These are phyloP conservation scores for Spinellus fusiger DNA, from an alignment of 192 early-diverging fungal genomes.

Conservation along the genomic window DNA sequence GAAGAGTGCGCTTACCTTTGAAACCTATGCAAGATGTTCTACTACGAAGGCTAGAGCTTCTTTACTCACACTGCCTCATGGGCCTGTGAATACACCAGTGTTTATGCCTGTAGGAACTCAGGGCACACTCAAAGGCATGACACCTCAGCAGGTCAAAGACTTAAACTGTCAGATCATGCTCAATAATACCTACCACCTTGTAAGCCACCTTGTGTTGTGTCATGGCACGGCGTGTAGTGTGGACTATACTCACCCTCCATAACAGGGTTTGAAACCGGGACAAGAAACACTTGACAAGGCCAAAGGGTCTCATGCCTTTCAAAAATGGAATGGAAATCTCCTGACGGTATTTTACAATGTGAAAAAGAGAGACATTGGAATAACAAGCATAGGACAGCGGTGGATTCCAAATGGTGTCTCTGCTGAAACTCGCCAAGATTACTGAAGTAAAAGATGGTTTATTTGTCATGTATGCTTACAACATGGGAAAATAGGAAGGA, in stretches of 20 bases:
- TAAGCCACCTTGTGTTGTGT: conserved; percentile 8
- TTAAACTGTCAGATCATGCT: conserved; percentile 80
- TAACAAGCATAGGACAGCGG: conserved; percentile 73
- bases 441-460: conserved; percentile 44
- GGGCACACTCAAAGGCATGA: conserved; percentile 80
- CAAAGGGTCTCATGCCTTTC: conserved; percentile 75
- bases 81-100: conserved; percentile 73
- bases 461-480: background rate
- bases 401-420: conserved; percentile 88
- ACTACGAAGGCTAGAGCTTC: conserved; percentile 75
- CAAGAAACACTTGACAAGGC: conserved; percentile 66
- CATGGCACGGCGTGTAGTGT: background rate
- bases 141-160: conserved; percentile 64
- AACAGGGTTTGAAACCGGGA: conserved; percentile 45
- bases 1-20: conserved; percentile 69
- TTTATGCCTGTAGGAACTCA: conserved; percentile 90
- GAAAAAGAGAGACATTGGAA: background rate
- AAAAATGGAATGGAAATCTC: conserved; percentile 73
- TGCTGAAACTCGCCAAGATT: conserved; percentile 76
- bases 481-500: conserved; percentile 39
- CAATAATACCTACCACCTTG: conserved; percentile 84
- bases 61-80: conserved; percentile 74
- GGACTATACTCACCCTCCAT: background rate
- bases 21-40: conserved; percentile 69
- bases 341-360: conserved; percentile 49